Percentiles rank a stretch among this genome's conserved stretches.
Evolutionary conservation across 2,329 filamentous ascomycete species (phyloP).

Genomic region (Stromatinia cepivora): DNA sequence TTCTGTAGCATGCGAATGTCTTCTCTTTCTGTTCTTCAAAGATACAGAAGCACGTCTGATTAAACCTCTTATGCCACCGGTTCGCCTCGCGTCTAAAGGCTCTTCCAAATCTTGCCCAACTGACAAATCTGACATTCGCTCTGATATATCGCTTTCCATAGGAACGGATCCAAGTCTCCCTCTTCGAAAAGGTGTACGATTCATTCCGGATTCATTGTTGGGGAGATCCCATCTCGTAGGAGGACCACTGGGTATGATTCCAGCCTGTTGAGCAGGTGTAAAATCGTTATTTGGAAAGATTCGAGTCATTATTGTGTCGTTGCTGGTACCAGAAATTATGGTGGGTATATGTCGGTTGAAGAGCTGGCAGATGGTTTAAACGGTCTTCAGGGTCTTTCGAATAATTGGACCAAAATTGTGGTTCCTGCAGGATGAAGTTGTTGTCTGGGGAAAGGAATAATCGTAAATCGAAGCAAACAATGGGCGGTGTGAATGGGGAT

Average conservation of each 20-base stretch:
- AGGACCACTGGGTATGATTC: constrained; percentile 42
- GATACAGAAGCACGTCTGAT: constrained; percentile 39
- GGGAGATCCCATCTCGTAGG: not conserved
- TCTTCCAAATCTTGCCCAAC: constrained; percentile 11
- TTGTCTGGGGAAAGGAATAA: constrained; percentile 3
- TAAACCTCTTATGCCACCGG: constrained; percentile 28
- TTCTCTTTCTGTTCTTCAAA: constrained; percentile 36
- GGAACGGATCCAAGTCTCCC: constrained; percentile 19
- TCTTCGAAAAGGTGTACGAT: constrained; percentile 40
- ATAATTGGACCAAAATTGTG: constrained; percentile 6
- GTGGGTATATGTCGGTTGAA: not conserved
- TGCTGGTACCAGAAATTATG: not conserved
- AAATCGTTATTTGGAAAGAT: constrained; percentile 47
- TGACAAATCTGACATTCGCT: constrained; percentile 14
- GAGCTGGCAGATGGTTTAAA: not conserved
- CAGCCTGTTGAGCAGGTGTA: constrained; percentile 48
- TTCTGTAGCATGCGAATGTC: constrained; percentile 37
- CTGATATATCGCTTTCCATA: constrained; percentile 3
- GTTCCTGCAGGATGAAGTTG: constrained; percentile 18
- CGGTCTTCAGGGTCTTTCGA: not conserved
- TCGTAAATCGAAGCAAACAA: not conserved
- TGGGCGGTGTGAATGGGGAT: constrained; percentile 5
- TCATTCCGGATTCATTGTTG: not conserved
- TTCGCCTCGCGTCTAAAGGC: not conserved
- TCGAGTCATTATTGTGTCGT: constrained; percentile 38